Evolutionary conservation across 176 grass and related monocot genomes (phyloP).

Genomic region (Pharus latifolius): DNA sequence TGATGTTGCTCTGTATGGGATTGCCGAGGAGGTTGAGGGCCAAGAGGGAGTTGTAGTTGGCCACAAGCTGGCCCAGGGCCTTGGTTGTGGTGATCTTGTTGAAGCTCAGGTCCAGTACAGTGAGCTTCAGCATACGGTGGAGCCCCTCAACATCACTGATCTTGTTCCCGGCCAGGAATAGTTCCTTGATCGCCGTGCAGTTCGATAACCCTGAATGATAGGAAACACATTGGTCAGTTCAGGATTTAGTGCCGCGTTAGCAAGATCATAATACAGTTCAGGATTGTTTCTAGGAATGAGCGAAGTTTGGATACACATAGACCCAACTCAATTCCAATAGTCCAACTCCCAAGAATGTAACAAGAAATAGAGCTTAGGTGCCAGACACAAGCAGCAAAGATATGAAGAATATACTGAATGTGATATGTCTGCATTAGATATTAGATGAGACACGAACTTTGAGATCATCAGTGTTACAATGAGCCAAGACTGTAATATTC

Average conservation of each 20-base stretch:
- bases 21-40: constrained; percentile 76
- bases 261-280: constrained; percentile 21
- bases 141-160: constrained; percentile 85
- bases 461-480: neutral
- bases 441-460: neutral
- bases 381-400: neutral
- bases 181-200: constrained; percentile 74
- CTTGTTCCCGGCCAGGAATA: constrained; percentile 93
- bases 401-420: neutral
- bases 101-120: constrained; percentile 75
- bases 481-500: neutral
- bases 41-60: constrained; percentile 78
- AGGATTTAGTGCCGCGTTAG: neutral
- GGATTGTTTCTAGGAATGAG: neutral
- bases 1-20: constrained; percentile 63
- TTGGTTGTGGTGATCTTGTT: constrained; percentile 73
- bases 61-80: constrained; percentile 80
- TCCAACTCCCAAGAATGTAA: neutral
- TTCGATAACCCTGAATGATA: constrained; percentile 49
- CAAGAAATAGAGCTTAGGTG: neutral
- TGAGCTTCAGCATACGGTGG: constrained; percentile 76
- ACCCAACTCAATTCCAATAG: too few species aligned
- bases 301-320: neutral
- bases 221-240: neutral
- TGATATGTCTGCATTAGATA: constrained; percentile 4